Conservation (phyloP, 768 basidiomycete genomes). For the Pseudohyphozyma bogoriensis region DNA sequence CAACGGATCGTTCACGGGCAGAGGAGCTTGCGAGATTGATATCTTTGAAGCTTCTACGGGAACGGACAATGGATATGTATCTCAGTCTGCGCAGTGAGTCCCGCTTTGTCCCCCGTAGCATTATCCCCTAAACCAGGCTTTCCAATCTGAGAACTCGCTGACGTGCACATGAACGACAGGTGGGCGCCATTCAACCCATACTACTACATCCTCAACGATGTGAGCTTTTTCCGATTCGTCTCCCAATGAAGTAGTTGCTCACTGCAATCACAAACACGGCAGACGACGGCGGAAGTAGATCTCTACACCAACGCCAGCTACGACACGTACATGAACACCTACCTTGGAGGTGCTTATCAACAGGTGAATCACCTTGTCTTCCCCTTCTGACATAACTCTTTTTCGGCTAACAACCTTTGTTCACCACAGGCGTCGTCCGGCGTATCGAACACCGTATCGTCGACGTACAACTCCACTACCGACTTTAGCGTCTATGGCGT, state of each 20-base stretch:
- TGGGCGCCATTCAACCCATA: constrained; percentile 1
- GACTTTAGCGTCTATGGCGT: constrained; percentile 40
- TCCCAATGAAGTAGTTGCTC: neutral
- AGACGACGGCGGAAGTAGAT: neutral
- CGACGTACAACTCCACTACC: constrained; percentile 38
- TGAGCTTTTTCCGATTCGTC: neutral
- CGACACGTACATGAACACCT: constrained; percentile 1
- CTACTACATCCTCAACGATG: neutral
- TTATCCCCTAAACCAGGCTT: neutral
- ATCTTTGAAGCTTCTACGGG: neutral
- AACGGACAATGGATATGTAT: neutral
- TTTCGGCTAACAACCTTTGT: neutral
- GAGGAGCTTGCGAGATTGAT: neutral
- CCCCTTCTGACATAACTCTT: neutral
- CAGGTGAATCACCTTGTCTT: constrained; percentile 38
- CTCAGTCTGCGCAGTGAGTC: neutral
- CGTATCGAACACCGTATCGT: constrained; percentile 57
- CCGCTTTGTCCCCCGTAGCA: neutral
- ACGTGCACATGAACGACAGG: neutral
- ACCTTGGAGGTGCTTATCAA: constrained; percentile 61
- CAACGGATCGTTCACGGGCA: neutral
- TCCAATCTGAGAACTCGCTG: neutral
- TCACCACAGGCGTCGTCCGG: constrained; percentile 52
- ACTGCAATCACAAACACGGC: neutral
- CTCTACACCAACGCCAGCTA: neutral